Evolutionary conservation across 169 alveolate genomes (phyloP).

Genomic region (Plasmodium gallinaceum): DNA sequence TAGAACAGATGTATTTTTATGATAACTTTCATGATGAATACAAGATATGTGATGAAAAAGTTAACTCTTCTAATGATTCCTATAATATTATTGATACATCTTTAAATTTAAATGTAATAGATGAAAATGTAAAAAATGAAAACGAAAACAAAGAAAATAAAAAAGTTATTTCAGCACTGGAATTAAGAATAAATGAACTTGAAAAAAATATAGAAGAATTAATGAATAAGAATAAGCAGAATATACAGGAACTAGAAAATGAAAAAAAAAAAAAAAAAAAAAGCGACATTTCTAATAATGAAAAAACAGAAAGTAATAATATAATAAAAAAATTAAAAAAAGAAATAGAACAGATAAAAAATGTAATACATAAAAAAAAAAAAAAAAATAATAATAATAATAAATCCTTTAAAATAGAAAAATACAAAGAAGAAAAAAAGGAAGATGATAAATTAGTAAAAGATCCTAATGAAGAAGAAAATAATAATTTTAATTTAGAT

Average conservation of each 20-base stretch:
- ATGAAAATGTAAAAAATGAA: constrained; percentile 7
- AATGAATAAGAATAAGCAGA: constrained; percentile 12
- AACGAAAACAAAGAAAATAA: constrained; percentile 13
- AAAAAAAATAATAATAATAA: background rate
- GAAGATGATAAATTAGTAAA: background rate
- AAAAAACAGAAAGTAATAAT: constrained; percentile 1
- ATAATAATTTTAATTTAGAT: constrained; percentile 16
- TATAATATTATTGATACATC: constrained; percentile 53
- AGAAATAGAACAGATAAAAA: constrained; percentile 44
- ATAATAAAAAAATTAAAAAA: constrained; percentile 44
- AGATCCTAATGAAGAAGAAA: background rate
- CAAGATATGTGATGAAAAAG: constrained; percentile 26
- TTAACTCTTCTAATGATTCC: constrained; percentile 7
- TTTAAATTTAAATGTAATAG: constrained; percentile 56
- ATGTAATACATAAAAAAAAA: background rate
- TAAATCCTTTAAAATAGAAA: constrained; percentile 3
- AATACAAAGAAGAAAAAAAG: background rate
- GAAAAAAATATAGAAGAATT: constrained; percentile 57
- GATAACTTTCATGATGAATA: constrained; percentile 51
- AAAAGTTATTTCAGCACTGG: constrained; percentile 43
- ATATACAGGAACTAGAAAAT: background rate
- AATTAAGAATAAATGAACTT: constrained; percentile 27
- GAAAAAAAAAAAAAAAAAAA: constrained; percentile 16
- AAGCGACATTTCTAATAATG: background rate
- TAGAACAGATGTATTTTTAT: constrained; percentile 73